Conservation (phyloP, 257 asterid genomes). For the Scutellaria minor region DNA sequence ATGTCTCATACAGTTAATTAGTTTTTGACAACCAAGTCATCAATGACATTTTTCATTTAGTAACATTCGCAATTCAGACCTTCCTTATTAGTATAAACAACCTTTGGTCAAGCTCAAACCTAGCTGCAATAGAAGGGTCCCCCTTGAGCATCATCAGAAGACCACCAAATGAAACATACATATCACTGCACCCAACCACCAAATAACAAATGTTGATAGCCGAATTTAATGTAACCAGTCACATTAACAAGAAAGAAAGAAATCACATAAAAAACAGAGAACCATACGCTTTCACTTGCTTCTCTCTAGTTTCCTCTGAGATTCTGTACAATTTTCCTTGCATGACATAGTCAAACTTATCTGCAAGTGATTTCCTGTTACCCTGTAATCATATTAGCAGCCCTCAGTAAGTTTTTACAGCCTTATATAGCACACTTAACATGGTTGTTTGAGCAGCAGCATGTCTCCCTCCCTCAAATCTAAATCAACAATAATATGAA, state of each 20-base stretch:
- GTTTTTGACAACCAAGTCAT: too few relatives aligned
- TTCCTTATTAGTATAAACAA: conserved; percentile 79
- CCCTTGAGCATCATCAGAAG: conserved; percentile 77
- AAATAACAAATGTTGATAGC: background rate
- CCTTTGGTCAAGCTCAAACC: conserved; percentile 88
- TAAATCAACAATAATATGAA: background rate
- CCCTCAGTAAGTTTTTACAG: background rate
- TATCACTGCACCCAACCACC: conserved; percentile 52
- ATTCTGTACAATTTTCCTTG: conserved; percentile 88
- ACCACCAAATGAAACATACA: conserved; percentile 76
- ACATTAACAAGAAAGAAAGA: too few relatives aligned
- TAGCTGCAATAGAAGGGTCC: conserved; percentile 62
- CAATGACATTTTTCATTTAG: background rate
- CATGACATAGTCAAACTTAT: conserved; percentile 90
- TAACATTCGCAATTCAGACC: conserved; percentile 46
- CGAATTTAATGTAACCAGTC: too few relatives aligned
- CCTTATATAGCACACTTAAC: background rate
- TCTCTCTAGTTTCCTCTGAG: conserved; percentile 64
- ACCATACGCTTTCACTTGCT: conserved; percentile 77
- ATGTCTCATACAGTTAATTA: too few relatives aligned
- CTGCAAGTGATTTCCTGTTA: conserved; percentile 79
- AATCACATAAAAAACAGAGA: too few relatives aligned
- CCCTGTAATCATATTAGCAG: conserved; percentile 20
- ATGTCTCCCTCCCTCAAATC: background rate
- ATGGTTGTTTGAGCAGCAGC: background rate